phyloP scores from a whole-genome alignment of 2,329 filamentous ascomycete genomes.

The Elsinoe fawcettii region DNA sequence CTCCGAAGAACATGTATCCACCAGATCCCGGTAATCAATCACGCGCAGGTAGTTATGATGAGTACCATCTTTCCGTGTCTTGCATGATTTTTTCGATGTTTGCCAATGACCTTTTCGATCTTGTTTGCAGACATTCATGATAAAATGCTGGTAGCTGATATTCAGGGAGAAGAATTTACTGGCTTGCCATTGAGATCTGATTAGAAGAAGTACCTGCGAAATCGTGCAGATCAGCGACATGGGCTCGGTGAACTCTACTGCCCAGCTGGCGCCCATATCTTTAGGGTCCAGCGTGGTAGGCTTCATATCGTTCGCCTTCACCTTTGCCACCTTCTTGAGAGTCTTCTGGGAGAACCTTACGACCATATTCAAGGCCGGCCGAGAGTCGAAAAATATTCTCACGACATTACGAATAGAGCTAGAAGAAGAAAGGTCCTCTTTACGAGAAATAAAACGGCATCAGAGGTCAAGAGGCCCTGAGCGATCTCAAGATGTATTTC shows the following conservation, averaged over 20 bases:
- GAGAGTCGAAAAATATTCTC: slow-evolving; percentile 34
- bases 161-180: too few relatives aligned
- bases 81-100: background rate
- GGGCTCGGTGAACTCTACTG: slow-evolving; percentile 15
- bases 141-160: background rate
- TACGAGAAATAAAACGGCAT: slow-evolving; percentile 26
- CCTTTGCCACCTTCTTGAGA: slow-evolving; percentile 35
- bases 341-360: slow-evolving; percentile 36
- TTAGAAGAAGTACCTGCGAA: too few relatives aligned
- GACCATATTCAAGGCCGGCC: slow-evolving; percentile 31
- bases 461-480: slow-evolving; percentile 19
- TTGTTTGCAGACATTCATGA: background rate
- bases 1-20: background rate
- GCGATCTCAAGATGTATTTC: slow-evolving; percentile 14
- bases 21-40: slow-evolving; percentile 5
- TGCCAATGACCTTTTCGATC: background rate
- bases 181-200: too few relatives aligned
- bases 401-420: slow-evolving; percentile 36
- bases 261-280: slow-evolving; percentile 28
- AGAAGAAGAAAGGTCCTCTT: slow-evolving; percentile 34
- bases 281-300: slow-evolving; percentile 33
- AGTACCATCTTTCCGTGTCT: background rate
- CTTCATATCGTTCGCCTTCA: slow-evolving; percentile 38
- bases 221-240: too few relatives aligned
- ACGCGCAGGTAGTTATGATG: slow-evolving; percentile 2